Evolutionary conservation across 2,329 filamentous ascomycete species (phyloP).

Genomic region (Botryotinia narcissicola): DNA sequence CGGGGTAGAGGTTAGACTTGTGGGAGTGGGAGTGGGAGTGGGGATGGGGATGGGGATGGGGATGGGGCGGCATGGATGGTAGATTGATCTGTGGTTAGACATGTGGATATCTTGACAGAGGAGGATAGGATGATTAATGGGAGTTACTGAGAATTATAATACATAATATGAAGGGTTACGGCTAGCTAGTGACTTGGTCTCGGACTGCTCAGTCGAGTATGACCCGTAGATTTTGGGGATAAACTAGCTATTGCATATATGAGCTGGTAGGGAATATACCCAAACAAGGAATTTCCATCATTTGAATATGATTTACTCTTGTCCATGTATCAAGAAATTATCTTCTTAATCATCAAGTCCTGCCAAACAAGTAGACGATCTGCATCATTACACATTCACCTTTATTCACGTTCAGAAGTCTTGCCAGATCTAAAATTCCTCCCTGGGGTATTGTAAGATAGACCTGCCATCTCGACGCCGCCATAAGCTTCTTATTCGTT

Average conservation of each 20-base stretch:
- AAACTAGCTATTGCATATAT: not conserved
- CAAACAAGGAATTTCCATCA: not conserved
- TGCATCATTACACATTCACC: not conserved
- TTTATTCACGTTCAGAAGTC: not conserved
- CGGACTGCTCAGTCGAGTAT: not conserved
- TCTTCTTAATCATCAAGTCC: not conserved
- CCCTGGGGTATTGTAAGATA: not conserved
- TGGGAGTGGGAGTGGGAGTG: constrained; percentile 27
- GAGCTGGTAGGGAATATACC: not conserved
- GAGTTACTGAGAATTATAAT: no score
- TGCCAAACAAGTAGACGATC: not conserved
- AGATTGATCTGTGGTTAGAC: not conserved
- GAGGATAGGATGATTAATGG: not conserved
- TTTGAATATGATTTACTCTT: not conserved
- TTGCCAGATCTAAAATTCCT: not conserved
- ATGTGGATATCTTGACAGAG: not conserved
- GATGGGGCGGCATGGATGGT: constrained; percentile 20
- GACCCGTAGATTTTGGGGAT: not conserved
- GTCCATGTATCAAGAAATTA: not conserved
- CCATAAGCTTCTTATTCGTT: not conserved
- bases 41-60: constrained; percentile 21
- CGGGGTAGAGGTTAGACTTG: constrained; percentile 27
- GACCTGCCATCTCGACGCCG: not conserved
- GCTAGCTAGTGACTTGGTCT: not conserved
- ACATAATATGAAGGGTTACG: not conserved